Base-by-base conservation (phyloP, 148 eudicot genomes). In the Camellia lanceoleosa region DNA sequence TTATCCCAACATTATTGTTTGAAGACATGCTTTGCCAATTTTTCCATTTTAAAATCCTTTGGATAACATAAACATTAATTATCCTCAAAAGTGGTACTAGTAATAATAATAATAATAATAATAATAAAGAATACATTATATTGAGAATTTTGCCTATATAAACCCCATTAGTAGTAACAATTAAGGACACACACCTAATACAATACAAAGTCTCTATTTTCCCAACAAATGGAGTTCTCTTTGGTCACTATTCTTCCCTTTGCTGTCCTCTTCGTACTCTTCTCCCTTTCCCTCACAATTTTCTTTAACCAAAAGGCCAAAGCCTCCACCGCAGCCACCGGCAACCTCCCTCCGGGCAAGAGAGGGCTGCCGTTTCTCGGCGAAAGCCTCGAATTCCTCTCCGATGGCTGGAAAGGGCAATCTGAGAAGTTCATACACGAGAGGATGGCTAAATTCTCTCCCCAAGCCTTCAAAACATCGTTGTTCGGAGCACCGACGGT, bases 341-440 rank as follows among this genome's bases (percentile, higher is more conserved):
- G 76, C 7, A 80, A 82, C 16, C 82, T 88, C n/a, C 90, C 90
- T 5, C 88, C 87, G 0, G 90, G 90, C 3, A 69, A 18, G 59
- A 71, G 66, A 6, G 88, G 90, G 23, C 73, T 82, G 85, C 90
- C 90, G 46, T 7, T 84, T 7, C 42, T 88, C 2, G 90, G 90
- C 2, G 90, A 88, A 63, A 83, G 82, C 55, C 20, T 88, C 4
- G 85, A 88, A 75, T 86, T 86, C 38, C 70, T 80, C 6, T 76
- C 84, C 3, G 52, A 64, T 0, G 83, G 86, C 0, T 82, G 84
- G 88, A 82, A 68, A 19, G 87, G 88, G 68, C 78, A 80, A n/a
- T 85, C 90, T 0, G 81, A 84, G 19, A 84, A 73, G 60, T 88
- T 84, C 16, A 51, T 88, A 3, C 63, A 51, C 7, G 84, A 80